Base-by-base conservation (phyloP, 2,329 filamentous ascomycete genomes). In the Calonectria fujianensis region DNA sequence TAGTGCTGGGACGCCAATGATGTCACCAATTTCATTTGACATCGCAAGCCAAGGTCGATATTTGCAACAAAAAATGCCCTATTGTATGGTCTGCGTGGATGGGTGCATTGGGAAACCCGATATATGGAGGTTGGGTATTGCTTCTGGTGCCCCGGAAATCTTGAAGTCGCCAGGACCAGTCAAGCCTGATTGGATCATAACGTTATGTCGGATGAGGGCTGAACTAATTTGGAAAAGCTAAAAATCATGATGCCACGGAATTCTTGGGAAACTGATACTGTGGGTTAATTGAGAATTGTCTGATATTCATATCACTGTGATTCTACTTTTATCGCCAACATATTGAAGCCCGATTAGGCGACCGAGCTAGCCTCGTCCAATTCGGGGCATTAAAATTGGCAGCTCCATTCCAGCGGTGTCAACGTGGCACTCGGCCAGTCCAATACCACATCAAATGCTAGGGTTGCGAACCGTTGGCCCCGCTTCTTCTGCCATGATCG, bases 401-500 rank as follows among this genome's bases (percentile, higher is more conserved):
- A 41, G 57, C 35, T 27, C 35, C 57, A 41, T 29, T 29, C 24
- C 39, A 20, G 57, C 57, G 24, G 35, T 39, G 20, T 18, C 39
- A 37, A 45, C 37, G 37, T 63, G 35, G 39, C 35, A 27, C 41
- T 14, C 37, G 14, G 20, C 35, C 32, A 14, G 35, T 63, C 37
- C 39, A 63, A 63, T 6, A 37, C 41, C 16, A 37, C 35, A 41
- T 41, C 57, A 41, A 41, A 63, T 29, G 39, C 35, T 9, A 63
- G 57, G 57, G 57, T 61, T 39, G n/a, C n/a, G 35, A 61, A 61
- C 13, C 18, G 13, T 39, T 35, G 11, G 57, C 57, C 57, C 57
- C 57, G 57, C 57, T 63, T 63, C 57, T 61, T 41, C 41, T 35
- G 57, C 31, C 57, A 18, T 41, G 57, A 39, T 41, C 24, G 27